These are phyloP conservation scores for Cornus florida DNA, from an alignment of 148 eudicot genomes.

Conservation along the genomic window DNA sequence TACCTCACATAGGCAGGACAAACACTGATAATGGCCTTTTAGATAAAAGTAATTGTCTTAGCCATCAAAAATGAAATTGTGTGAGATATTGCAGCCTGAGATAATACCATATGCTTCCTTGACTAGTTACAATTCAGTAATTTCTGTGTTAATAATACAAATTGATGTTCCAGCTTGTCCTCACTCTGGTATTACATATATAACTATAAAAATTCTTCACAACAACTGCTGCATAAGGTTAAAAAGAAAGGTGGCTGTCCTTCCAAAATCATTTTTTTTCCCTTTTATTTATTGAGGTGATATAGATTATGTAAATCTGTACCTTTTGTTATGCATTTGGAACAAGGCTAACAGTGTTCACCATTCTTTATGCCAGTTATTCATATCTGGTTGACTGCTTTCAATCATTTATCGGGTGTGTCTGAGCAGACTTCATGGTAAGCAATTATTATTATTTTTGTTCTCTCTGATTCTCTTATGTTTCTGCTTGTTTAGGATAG, in stretches of 20 bases:
- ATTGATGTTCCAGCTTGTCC: neutral
- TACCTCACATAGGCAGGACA: too few species aligned
- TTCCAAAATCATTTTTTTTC: neutral
- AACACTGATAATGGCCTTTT: neutral
- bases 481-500: too few species aligned
- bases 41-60: neutral
- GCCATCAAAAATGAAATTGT: neutral
- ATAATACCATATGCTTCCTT: neutral
- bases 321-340: too few species aligned
- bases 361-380: too few species aligned
- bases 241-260: neutral
- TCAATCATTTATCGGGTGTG: too few species aligned
- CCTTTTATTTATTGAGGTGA: too few species aligned
- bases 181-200: neutral
- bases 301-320: too few species aligned
- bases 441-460: too few species aligned
- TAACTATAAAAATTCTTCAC: neutral
- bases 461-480: too few species aligned
- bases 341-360: too few species aligned
- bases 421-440: too few species aligned
- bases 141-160: neutral
- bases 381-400: too few species aligned
- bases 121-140: neutral
- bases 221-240: neutral
- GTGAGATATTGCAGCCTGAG: neutral